A percentile compares a stretch with the other conserved stretches of the same genome.
Conservation (phyloP, 306 rosid genomes). For the Gynostemma pentaphyllum region DNA sequence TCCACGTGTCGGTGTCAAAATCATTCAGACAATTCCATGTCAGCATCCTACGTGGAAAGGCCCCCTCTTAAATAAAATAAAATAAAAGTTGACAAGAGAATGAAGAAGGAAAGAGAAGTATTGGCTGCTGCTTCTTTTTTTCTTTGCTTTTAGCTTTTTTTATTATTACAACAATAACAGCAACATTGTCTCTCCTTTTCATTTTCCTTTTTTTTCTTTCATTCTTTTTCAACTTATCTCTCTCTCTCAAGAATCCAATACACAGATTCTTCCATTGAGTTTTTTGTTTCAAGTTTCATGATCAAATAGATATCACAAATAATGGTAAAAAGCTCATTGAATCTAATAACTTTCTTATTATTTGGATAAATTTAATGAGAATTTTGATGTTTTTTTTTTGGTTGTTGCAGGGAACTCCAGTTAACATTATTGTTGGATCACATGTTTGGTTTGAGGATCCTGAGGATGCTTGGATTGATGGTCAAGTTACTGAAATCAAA, state of each 20-base stretch:
- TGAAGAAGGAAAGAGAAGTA: slow-evolving; percentile 19
- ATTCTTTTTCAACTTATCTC: slow-evolving; percentile 32
- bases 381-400: slow-evolving; percentile 12
- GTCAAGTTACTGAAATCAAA: slow-evolving; percentile 48
- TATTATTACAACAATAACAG: slow-evolving; percentile 27
- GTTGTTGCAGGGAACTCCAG: slow-evolving; percentile 71
- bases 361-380: not conserved
- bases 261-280: not conserved
- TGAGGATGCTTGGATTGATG: slow-evolving; percentile 68
- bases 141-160: slow-evolving; percentile 42
- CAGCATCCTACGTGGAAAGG: slow-evolving; percentile 44
- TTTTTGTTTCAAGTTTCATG: slow-evolving; percentile 29
- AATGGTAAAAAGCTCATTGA: slow-evolving; percentile 34
- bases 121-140: slow-evolving; percentile 24
- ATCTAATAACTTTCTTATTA: too few species aligned
- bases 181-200: slow-evolving; percentile 30
- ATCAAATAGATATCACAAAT: slow-evolving; percentile 20
- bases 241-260: slow-evolving; percentile 7
- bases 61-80: not conserved
- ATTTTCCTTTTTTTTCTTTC: slow-evolving; percentile 29
- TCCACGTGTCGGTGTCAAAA: not conserved
- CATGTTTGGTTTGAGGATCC: slow-evolving; percentile 76
- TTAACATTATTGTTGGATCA: slow-evolving; percentile 80
- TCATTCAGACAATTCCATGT: slow-evolving; percentile 22
- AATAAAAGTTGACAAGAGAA: slow-evolving; percentile 23